Percentiles rank a stretch among this genome's conserved stretches.
These are phyloP conservation scores for Teratosphaeria gauchensis DNA, from an alignment of 2,329 filamentous ascomycete species.

Conservation along the genomic window DNA sequence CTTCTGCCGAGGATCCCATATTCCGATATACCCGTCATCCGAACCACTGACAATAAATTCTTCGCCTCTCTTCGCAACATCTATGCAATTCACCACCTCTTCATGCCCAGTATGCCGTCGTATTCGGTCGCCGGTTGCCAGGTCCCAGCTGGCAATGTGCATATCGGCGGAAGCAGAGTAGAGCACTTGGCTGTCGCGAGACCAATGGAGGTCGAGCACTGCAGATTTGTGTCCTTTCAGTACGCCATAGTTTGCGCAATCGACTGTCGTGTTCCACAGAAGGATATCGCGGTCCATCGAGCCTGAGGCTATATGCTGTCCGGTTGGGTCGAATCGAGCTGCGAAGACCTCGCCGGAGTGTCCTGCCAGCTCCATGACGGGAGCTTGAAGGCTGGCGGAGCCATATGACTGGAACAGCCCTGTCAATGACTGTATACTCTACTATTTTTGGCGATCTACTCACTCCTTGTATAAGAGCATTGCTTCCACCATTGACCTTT, in stretches of 20 bases:
- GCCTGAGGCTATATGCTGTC: constrained; percentile 82
- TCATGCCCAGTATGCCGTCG: constrained; percentile 87
- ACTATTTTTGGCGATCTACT: constrained; percentile 35
- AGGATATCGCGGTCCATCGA: constrained; percentile 94
- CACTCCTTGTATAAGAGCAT: constrained; percentile 58
- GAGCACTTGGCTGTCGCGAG: constrained; percentile 79
- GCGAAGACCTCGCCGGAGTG: constrained; percentile 79
- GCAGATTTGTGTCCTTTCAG: constrained; percentile 86
- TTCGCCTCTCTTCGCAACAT: constrained; percentile 80
- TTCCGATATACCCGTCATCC: constrained; percentile 85
- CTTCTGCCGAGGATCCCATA: constrained; percentile 93
- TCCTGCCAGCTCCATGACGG: constrained; percentile 82
- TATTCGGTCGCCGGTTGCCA: constrained; percentile 85
- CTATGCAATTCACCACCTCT: constrained; percentile 87
- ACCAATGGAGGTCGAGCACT: constrained; percentile 90
- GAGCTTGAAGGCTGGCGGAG: constrained; percentile 75
- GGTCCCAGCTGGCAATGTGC: constrained; percentile 88
- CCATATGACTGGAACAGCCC: constrained; percentile 52
- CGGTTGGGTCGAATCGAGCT: constrained; percentile 79
- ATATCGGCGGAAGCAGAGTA: constrained; percentile 92
- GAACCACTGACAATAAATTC: constrained; percentile 84
- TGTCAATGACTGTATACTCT: constrained; percentile 3
- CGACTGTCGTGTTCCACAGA: constrained; percentile 85
- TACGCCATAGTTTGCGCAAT: constrained; percentile 88
- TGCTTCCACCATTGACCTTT: constrained; percentile 44